Evolutionary conservation across 495 filamentous ascomycete genomes (phyloP).

Genomic region (Hyaloscypha variabilis): DNA sequence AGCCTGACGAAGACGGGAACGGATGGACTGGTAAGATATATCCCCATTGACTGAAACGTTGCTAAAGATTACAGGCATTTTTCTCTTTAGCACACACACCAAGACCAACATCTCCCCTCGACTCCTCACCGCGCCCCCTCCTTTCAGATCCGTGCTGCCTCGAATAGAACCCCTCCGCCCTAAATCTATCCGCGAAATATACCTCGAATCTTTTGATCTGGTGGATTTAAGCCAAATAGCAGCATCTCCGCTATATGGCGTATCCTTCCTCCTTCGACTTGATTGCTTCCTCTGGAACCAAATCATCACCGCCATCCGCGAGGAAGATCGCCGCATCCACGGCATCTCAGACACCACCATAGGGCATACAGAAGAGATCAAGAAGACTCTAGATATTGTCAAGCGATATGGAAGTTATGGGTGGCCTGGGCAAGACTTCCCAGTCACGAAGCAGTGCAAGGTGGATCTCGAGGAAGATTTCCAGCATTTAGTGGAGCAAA

Average conservation of each 20-base stretch:
- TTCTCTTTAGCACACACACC: slow-evolving; percentile 32
- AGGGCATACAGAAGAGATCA: slow-evolving; percentile 34
- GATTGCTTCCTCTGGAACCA: slow-evolving; percentile 35
- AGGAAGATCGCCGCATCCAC: slow-evolving; percentile 31
- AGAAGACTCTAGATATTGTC: slow-evolving; percentile 28
- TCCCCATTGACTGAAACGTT: neutral
- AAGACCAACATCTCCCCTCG: slow-evolving; percentile 28
- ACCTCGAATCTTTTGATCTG: slow-evolving; percentile 30
- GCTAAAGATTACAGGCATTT: slow-evolving; percentile 19
- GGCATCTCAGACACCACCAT: slow-evolving; percentile 33
- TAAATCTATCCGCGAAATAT: slow-evolving; percentile 32
- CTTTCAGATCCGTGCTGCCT: slow-evolving; percentile 23
- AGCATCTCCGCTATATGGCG: slow-evolving; percentile 29
- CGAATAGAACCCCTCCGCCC: slow-evolving; percentile 7
- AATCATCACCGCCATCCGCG: slow-evolving; percentile 30
- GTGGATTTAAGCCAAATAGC: slow-evolving; percentile 17
- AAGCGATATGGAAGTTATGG: slow-evolving; percentile 28
- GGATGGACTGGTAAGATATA: slow-evolving; percentile 32
- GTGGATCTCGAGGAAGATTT: slow-evolving; percentile 32
- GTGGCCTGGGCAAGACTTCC: slow-evolving; percentile 22
- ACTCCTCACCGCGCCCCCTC: slow-evolving; percentile 31
- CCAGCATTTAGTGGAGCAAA: slow-evolving; percentile 33
- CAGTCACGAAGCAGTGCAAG: slow-evolving; percentile 6
- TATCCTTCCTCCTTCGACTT: slow-evolving; percentile 29
- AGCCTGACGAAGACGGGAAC: slow-evolving; percentile 23